Base-by-base conservation (phyloP, 2,329 filamentous ascomycete species). In the Lachnellula cervina region DNA sequence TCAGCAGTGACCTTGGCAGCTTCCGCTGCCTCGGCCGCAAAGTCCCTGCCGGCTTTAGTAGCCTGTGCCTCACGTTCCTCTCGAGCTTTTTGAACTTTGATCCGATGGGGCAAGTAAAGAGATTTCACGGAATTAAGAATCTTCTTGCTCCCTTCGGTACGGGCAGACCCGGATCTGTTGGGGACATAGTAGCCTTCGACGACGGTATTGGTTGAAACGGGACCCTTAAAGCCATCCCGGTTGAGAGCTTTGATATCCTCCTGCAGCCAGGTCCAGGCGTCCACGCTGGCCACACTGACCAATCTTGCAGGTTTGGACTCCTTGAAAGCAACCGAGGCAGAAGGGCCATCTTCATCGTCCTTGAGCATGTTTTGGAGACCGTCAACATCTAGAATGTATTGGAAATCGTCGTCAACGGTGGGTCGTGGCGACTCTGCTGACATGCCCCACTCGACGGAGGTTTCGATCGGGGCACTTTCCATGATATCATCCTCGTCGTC, bases 111-210 rank as follows among this genome's bases (percentile, higher is more conserved):
- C 7, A 99, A 80, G 69, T 99, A 99, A 70, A 97, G 96, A 28
- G 92, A 96, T 76, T 99, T 99, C 71, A 99, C 94, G 0, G 90
- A 90, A 71, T 99, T 95, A 59, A 96, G 81, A 55, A 99, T 97
- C 77, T 93, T 96, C 77, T 95, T 93, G 66, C 91, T 86, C 28
- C 91, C 92, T 74, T 99, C 92, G 0, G 94, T 97, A 55, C 94
- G 84, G 55, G 94, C 94, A 64, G 85, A 89, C 35, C 94, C 94
- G 9, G 90, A 90, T 0, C 80, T 59, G 63, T 97, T 99, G 0
- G 89, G 84, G 42, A 97, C 89, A 68, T 97, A 97, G 66, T 86
- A 86, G 19, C 83, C 84, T 34, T 79, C 77, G 45, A 86, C 84
- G 17, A 68, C 67, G 16, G 77, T 71, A 1, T 77, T 66, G 25